Base-by-base conservation (phyloP, 2,329 filamentous ascomycete species). In the Didymella exigua region DNA sequence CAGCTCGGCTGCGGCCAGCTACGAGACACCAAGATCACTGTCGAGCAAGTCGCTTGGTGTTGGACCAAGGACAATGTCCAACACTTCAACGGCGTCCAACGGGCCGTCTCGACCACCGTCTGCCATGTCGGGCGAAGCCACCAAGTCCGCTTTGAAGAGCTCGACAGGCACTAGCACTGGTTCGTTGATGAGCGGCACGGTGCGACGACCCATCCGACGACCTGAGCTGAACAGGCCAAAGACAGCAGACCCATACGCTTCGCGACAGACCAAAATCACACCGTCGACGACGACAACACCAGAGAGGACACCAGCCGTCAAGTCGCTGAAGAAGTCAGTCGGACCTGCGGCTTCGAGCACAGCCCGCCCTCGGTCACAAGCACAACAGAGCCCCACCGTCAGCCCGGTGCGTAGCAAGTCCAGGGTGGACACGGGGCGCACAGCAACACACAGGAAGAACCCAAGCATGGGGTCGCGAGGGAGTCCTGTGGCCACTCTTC, bases 121-220 rank as follows among this genome's bases (percentile, higher is more conserved):
- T 34, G 69, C 72, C 47, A 55, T 75, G 56, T 71, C 71, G 10
- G 69, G 71, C 8, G 61, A 66, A 23, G 59, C 68, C 9, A 70
- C 70, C 10, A 75, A 71, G 50, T 71, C 71, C 13, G 68, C 65
- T 31, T 33, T 73, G 37, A 66, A 69, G 37, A 71, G 57, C 49
- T 55, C 67, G 1, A 71, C 69, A 29, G 72, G 68, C 18, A 73
- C 74, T 14, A 72, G 67, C n/a, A 73, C 74, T 11, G 75, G 77
- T 27, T 78, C 78, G 5, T 65, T 88, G 10, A 84, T 85, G 65
- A 82, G 84, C 38, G 86, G 84, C 14, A 85, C 85, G 19, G 81
- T 86, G 59, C 79, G 86, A 44, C 81, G 81, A 48, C 81, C 72
- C 4, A 68, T 71, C 26, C 70, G 70, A 24, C 71, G 77, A 58